Evolutionary conservation across 2,329 filamentous ascomycete species (phyloP), one percentile per base, ranked within the genome.

Genomic region (Botrytis paeoniae): DNA sequence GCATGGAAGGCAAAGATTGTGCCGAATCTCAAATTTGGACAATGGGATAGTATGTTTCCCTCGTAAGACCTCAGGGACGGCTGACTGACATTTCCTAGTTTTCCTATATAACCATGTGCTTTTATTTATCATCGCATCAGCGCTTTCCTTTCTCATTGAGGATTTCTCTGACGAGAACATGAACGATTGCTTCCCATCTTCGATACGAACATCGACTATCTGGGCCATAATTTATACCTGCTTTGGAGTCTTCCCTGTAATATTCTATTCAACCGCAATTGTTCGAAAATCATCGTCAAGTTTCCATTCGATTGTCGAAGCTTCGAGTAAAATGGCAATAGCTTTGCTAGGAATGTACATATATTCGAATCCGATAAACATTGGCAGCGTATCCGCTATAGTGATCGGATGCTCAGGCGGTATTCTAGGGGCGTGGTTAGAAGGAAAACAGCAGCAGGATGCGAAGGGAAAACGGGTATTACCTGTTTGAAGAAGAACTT

Each of bases 91-190:
- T 43, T 20, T 32, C 9, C n/a, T 72, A 73, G 71, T 73, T 43
- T 62, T 73, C n/a, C 59, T 61, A 20, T 57, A 73, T 48, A 70
- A 73, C 57, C 65, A 69, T 57, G n/a, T 37, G 10, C 43, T 73
- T 60, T 57, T 62, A 20, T 62, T 73, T 37, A 37, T 60, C 51
- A 35, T 73, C 20, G 8, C 57, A 41, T 61, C 65, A 8, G 22
- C 29, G 3, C 54, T 73, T 20, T 70, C 64, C 12, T 70, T 41
- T 25, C 18, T 63, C 18, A 70, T 73, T 41, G 71, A 73, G 43
- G 65, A 73, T 29, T 73, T 73, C n/a, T 69, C 64, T 6, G 51
- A 51, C 54, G 65, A 70, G 29, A 73, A 73, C 12, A 63, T 73
- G 20, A 70, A 73, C 20, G 71, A 73, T 60, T 69, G 65, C 45